Base-by-base conservation (phyloP, 228 moss, liverwort and hornwort species). In the Sphagnum fallax region DNA sequence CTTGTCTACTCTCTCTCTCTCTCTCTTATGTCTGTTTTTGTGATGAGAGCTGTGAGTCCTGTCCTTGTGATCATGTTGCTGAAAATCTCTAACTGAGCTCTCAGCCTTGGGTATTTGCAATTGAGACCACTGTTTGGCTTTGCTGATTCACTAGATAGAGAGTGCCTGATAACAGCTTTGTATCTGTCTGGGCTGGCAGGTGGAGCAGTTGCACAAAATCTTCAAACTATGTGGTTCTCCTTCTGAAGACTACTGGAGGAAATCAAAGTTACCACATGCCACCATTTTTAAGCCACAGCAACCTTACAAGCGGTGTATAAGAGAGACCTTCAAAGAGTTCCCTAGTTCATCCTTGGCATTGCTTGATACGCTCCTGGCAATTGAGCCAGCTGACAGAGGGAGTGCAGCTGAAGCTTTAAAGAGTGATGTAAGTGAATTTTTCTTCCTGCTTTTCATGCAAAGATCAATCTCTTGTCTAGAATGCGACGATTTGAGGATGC, bases 231-330 rank as follows among this genome's bases (percentile, higher is more conserved):
- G 88, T 53, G 88, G 88, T 49, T 88, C 88, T 52, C 88, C 88
- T 15, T 88, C 88, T 4, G 88, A 88, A 76, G 88, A 88, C 61
- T 88, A 88, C 52, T 88, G 88, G 88, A 82, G 80, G 70, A 88
- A 85, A 71, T 88, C 88, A 5, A 88, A 88, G 71, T 64, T 88
- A 60, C 88, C 88, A 10, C 88, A 88, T 66, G 88, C 88, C 8
- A 88, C 88, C 7, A 88, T 88, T 59, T 88, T 88, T 58, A 88
- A 88, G 78, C 88, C 88, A 58, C 88, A 88, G 16, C 88, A 88
- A 73, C 88, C 88, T 0, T 88, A 88, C 66, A 88, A 88, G 76
- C 88, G 88, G 62, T 82, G 88, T 70, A 82, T 88, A 18, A 49
- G 78, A 14, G 88, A 88, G 53, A 88, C 80, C 6, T 88, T 84